Evolutionary conservation across 1,284 basidiomycete genomes (phyloP), one percentile per base, ranked within the genome.

Genomic region (Ceratobasidium sp.): DNA sequence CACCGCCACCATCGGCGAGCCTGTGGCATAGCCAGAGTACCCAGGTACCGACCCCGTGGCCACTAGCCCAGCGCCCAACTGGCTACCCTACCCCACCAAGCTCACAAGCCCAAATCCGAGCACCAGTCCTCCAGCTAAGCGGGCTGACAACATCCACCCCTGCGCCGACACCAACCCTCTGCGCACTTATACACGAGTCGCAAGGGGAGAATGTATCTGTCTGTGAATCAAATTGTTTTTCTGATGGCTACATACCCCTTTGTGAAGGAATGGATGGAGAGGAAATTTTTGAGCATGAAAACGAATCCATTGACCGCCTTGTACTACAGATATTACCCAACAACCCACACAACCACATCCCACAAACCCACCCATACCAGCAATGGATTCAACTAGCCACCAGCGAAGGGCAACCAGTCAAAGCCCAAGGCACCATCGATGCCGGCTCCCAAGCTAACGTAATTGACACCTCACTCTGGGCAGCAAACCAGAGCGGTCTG

Each of bases 371-470:
- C n/a, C 47, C 47, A 7, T 50, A 23, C 21, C 47, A 50, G 14
- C 9, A 27, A 50, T 50, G 47, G 47, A 14, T n/a, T 3, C 6
- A 46, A 4, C 19, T 46, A 21, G 19, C 33, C 4, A 36, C 33
- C 6, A 14, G 16, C 6, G 42, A 21, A 46, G 16, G 16, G 19
- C 42, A 46, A 46, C 7, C 42, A 21, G 42, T 46, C 19, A 16
- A 46, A n/a, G 5, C 47, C 2, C 11, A 46, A 21, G 46, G 58
- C 9, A 60, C 46, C 27, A 46, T 60, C 1, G 76, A 79, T 47
- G 74, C 75, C n/a, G 77, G 77, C 0, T 75, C 75, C 2, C 77
- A 78, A 75, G 72, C 75, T 1, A 75, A 71, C 5, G 75, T 73
- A 0, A 75, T 79, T 59, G 72, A 72, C 53, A 27, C 56, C 0